A percentile compares a stretch with the other conserved stretches of the same genome.
Evolutionary conservation across 148 eudicot species (phyloP).

Genomic region (Spergularia marina): DNA sequence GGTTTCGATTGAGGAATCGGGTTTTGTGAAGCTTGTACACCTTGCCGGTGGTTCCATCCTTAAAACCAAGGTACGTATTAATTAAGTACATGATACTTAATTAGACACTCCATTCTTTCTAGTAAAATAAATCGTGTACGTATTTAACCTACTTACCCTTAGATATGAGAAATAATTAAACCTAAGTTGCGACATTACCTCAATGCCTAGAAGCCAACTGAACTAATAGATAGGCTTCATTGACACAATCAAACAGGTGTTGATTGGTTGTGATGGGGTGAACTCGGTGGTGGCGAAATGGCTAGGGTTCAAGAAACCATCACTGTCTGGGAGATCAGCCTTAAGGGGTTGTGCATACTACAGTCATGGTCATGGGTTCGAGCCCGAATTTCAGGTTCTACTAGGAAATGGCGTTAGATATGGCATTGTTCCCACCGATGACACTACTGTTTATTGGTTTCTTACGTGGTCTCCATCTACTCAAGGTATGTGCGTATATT

Average conservation of each 20-base stretch:
- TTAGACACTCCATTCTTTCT: too few species aligned
- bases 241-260: slow-evolving; percentile 27
- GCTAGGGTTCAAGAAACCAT: slow-evolving; percentile 48
- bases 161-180: too few species aligned
- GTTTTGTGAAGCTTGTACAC: slow-evolving; percentile 41
- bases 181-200: too few species aligned
- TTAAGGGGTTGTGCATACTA: slow-evolving; percentile 41
- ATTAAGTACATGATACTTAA: too few species aligned
- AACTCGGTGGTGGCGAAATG: slow-evolving; percentile 51
- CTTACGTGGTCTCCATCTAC: slow-evolving; percentile 40
- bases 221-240: neutral
- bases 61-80: slow-evolving; percentile 42
- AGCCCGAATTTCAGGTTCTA: slow-evolving; percentile 37
- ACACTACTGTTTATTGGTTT: slow-evolving; percentile 48
- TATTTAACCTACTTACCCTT: too few species aligned
- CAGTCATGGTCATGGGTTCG: slow-evolving; percentile 44
- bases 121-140: too few species aligned
- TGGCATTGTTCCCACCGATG: slow-evolving; percentile 48
- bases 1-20: slow-evolving; percentile 46
- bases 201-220: too few species aligned
- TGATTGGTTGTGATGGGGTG: slow-evolving; percentile 67
- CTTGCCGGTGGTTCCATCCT: slow-evolving; percentile 52
- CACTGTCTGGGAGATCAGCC: slow-evolving; percentile 34
- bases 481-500: slow-evolving; percentile 31
- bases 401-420: slow-evolving; percentile 44